Evolutionary conservation across 2,329 filamentous ascomycete species (phyloP), one percentile per base, ranked within the genome.

Genomic region (Gyromitra esculenta): DNA sequence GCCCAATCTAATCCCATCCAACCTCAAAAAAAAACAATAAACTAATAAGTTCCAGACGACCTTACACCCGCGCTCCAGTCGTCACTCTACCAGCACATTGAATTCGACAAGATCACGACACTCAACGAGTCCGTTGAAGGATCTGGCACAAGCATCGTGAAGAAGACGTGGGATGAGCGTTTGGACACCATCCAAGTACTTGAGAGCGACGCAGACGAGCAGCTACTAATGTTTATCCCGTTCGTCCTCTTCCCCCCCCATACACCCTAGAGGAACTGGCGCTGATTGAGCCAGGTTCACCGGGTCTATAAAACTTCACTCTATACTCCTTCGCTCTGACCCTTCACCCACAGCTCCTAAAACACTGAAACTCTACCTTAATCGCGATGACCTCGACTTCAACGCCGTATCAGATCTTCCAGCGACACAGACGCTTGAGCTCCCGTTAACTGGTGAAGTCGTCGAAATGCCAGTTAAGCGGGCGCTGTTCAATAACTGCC

Each of bases 161-260:
- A 93, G 85, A 99, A 99, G 87, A 93, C 94, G 72, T 99, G 94
- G 94, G 88, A 88, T 5, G 91, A 98, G 84, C 87, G 96, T 71
- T 84, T 97, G 76, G 84, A 89, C 15, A 83, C 87, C 1, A 85
- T 89, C 80, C 93, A 94, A 0, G 92, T 96, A 84, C 87, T 99
- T 39, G 89, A 88, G 81, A 97, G 93, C 82, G 92, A 96, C 82
- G 90, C 91, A 0, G 96, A 98, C 83, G 94, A 97, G 85, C 94
- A 99, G 85, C 84, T 99, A n/a, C 85, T 99, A 72, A 93, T 99
- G 87, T 91, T 91, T 78, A 88, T 98, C 48, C 96, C 96, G 92
- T 96, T 85, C 80, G 92, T 87, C 25, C 25, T 4, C 25, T 31
- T 31, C 25, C 25, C 4, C 25, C 25, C 4, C 25, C 25, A 21